Conservation (phyloP, 2,329 filamentous ascomycete species). For the Elsinoe arachidis region DNA sequence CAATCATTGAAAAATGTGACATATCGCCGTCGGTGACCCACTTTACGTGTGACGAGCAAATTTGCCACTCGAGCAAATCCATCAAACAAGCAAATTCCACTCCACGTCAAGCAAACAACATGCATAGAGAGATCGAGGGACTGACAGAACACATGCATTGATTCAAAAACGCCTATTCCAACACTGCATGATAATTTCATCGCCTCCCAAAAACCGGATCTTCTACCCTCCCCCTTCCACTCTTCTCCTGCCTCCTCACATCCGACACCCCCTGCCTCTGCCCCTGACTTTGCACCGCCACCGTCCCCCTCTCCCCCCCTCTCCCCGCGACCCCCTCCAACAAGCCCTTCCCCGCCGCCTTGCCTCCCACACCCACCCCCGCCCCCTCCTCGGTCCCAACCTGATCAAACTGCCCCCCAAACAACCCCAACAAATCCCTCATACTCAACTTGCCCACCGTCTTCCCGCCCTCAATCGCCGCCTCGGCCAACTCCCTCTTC, state of each 20-base stretch:
- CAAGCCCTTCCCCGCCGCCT: constrained; percentile 24
- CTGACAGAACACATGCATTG: neutral
- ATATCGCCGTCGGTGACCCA: neutral
- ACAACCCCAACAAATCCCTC: constrained; percentile 87
- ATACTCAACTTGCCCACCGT: constrained; percentile 78
- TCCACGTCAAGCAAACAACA: neutral
- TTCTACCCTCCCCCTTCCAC: constrained; percentile 21
- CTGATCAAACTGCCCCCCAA: constrained; percentile 59
- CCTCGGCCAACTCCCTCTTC: constrained; percentile 83
- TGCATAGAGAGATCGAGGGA: neutral
- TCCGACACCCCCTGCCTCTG: constrained; percentile 10
- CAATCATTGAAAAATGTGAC: neutral
- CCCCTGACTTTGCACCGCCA: neutral
- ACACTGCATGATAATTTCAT: constrained; percentile 21
- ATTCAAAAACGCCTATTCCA: neutral
- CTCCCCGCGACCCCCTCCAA: constrained; percentile 24
- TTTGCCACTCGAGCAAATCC: neutral
- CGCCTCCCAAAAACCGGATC: constrained; percentile 31
- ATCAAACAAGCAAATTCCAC: neutral
- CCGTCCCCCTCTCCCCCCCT: constrained; percentile 1
- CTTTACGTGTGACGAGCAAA: neutral
- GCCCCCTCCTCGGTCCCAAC: constrained; percentile 17
- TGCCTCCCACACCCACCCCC: constrained; percentile 35
- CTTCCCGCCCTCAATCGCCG: constrained; percentile 77
- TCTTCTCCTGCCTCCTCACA: constrained; percentile 16